Conservation (phyloP, 306 rosid genomes). For the Dalbergia cochinchinensis region DNA sequence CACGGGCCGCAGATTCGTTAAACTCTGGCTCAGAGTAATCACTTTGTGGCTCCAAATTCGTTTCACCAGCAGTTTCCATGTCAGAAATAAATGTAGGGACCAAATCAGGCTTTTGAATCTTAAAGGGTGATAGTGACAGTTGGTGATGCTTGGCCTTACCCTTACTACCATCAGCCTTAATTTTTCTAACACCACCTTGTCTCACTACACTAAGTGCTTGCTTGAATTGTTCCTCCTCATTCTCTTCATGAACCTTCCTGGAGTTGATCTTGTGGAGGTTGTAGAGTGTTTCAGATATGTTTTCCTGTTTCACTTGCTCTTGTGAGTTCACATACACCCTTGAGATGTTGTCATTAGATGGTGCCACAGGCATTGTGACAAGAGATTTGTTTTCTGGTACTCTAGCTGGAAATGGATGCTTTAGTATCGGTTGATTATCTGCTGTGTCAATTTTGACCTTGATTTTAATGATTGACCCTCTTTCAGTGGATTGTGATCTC, state of each 20-base stretch:
- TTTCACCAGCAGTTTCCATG: conserved; percentile 54
- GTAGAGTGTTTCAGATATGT: conserved; percentile 59
- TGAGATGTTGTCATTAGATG: conserved; percentile 49
- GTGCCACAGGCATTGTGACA: conserved; percentile 47
- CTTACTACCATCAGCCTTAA: conserved; percentile 64
- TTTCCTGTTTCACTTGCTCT: conserved; percentile 64
- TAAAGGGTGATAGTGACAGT: conserved; percentile 56
- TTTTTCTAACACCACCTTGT: conserved; percentile 82
- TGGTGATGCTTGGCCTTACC: conserved; percentile 72
- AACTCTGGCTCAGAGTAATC: conserved; percentile 74
- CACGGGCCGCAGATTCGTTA: conserved; percentile 48
- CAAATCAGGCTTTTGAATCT: conserved; percentile 63
- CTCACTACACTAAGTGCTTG: conserved; percentile 70
- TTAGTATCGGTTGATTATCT: conserved; percentile 73
- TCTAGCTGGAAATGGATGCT: conserved; percentile 80
- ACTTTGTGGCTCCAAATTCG: conserved; percentile 62
- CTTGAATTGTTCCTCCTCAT: conserved; percentile 85
- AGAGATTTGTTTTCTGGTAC: conserved; percentile 69
- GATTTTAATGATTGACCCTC: conserved; percentile 79
- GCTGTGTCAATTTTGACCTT: conserved; percentile 62
- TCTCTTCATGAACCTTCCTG: conserved; percentile 65
- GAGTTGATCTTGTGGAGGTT: conserved; percentile 62
- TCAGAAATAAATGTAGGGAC: conserved; percentile 60
- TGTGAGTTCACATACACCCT: conserved; percentile 55
- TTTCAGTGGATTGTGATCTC: conserved; percentile 87